These are phyloP conservation scores for Pelagophyceae sp. DNA, from an alignment of 352 stramenopile species.

Conservation along the genomic window DNA sequence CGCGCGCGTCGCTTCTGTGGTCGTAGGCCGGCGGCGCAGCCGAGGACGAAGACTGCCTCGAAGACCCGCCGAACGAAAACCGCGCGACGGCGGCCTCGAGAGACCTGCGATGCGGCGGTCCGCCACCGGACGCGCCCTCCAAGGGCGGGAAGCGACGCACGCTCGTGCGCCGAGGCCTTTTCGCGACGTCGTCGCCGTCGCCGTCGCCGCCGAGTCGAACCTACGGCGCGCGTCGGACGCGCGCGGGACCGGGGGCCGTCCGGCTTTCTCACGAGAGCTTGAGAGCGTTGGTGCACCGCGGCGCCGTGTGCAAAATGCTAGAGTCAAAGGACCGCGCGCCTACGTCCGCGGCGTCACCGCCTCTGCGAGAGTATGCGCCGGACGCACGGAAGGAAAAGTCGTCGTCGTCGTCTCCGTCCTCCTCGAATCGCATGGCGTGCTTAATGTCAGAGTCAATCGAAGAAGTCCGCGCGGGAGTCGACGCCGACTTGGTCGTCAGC, in stretches of 20 bases:
- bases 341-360: too few relatives aligned
- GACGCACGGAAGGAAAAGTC: too few relatives aligned
- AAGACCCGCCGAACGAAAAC: not conserved
- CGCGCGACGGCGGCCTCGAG: not conserved
- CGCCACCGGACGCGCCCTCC: not conserved
- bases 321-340: not conserved
- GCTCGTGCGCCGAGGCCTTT: too few relatives aligned
- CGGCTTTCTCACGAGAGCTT: too few relatives aligned
- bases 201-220: not conserved
- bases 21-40: too few relatives aligned
- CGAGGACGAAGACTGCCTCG: too few relatives aligned
- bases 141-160: not conserved
- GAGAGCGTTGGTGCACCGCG: not conserved
- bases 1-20: too few relatives aligned
- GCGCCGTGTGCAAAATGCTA: not conserved
- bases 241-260: too few relatives aligned
- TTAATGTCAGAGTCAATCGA: not conserved
- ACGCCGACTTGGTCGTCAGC: not conserved
- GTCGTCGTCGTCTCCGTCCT: too few relatives aligned
- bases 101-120: not conserved
- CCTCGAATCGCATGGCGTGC: too few relatives aligned
- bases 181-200: not conserved
- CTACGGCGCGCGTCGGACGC: too few relatives aligned
- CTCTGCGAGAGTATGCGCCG: too few relatives aligned
- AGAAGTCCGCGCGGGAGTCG: not conserved